These are phyloP conservation scores for Ambrosia hybrid DNA, from an alignment of 140 eudicot species.

Conservation along the genomic window DNA sequence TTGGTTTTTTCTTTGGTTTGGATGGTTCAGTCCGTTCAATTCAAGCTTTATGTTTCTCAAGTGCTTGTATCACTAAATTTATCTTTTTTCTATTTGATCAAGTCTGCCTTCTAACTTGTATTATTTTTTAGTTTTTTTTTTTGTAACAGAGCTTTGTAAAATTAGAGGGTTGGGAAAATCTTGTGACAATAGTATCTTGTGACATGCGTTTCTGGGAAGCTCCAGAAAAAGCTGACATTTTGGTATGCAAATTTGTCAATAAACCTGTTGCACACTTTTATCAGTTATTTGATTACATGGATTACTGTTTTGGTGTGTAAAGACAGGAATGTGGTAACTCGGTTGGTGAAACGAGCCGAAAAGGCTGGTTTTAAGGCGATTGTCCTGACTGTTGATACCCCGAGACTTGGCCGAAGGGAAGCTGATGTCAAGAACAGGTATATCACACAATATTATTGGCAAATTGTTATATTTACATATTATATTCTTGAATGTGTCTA, in stretches of 20 bases:
- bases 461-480: too few species aligned
- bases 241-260: slow-evolving; percentile 45
- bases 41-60: slow-evolving; percentile 1
- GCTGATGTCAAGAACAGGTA: too few species aligned
- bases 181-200: slow-evolving; percentile 77
- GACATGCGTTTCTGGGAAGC: slow-evolving; percentile 98
- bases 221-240: slow-evolving; percentile 95
- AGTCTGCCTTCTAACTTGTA: neutral
- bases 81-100: neutral
- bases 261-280: neutral
- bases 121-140: neutral
- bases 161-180: slow-evolving; percentile 88
- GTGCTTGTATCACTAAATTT: neutral
- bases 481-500: too few species aligned
- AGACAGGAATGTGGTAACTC: too few species aligned
- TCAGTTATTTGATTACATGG: neutral
- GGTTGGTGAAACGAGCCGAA: too few species aligned
- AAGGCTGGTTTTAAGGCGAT: too few species aligned
- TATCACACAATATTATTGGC: too few species aligned
- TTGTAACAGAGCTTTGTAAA: slow-evolving; percentile 73
- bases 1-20: too few species aligned
- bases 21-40: too few species aligned
- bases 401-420: too few species aligned
- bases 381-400: too few species aligned
- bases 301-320: neutral